Evolutionary conservation across 495 filamentous ascomycete species (phyloP), one percentile per base, ranked within the genome.

Genomic region (Penicillium parvum): DNA sequence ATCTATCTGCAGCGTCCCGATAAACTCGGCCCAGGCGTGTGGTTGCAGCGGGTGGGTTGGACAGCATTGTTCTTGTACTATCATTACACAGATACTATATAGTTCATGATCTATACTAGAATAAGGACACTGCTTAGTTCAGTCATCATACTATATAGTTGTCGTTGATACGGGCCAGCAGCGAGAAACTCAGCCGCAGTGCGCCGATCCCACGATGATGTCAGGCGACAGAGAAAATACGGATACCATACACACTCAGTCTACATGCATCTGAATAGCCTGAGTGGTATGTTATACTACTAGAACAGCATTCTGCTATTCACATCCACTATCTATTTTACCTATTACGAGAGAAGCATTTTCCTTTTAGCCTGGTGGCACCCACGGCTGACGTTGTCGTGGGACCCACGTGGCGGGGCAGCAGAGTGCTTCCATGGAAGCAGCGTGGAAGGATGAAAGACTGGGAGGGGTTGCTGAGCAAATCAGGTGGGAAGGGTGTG

Each of bases 381-480:
- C 19, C 41, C 41, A 35, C 30, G 41, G 41, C 21, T 19, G 41
- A 25, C 12, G 41, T 12, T 6, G 16, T 4, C 2, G 14, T 40
- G 37, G 37, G 37, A 25, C 37, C 44, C 44, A 47, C 44, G 44
- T 36, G 37, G 44, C 23, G 44, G 44, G 37, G 44, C 43, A 16
- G 27, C 16, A 37, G 21, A 4, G 9, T n/a, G 21, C 4, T 28
- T 47, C 44, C 37, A 32, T 36, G 36, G 44, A 18, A 21, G 28
- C 7, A 7, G 9, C 6, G 11, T 37, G 5, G 18, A 19, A 18
- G 22, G 3, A 19, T 11, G 32, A 11, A 5, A n/a, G 23, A 26
- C 19, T 25, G 26, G 18, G 19, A 18, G 7, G 15, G n/a, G 37
- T 14, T 38, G n/a, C 4, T 12, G 21, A 20, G 11, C n/a, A 5